Base-by-base conservation (phyloP, 805 yeast genomes). In the Candida ponderosae region DNA sequence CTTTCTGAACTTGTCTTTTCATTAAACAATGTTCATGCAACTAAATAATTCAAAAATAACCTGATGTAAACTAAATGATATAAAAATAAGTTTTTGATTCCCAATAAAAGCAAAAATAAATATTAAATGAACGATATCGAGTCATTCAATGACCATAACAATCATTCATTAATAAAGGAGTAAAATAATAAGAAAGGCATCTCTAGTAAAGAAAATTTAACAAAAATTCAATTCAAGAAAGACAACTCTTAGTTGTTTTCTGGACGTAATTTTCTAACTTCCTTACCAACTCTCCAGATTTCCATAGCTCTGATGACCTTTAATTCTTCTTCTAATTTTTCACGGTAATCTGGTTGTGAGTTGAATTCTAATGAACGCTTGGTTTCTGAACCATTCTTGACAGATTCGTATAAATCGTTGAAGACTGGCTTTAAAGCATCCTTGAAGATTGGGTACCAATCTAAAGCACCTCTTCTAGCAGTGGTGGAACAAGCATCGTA, bases 401-500 rank as follows among this genome's bases (percentile, higher is more conserved):
- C 96, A 45, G 95, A 79, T 66, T 81, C 87, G 79, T 93, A 93
- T 61, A 93, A 79, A 63, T 93, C 95, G 70, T 84, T 78, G 79
- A 93, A 93, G 43, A 93, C 97, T 60, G 98, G 97, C 78, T 93
- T 93, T 72, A 93, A 79, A 62, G 97, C 96, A 56, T 86, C 90
- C 80, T 89, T 89, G 88, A 93, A 93, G 70, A 83, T 74, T 70
- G 97, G 97, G 78, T 93, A 90, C 98, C 98, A 93, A 77, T 93
- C 98, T 59, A 93, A 79, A 65, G 98, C 98, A 79, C 98, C 98
- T 76, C 98, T 87, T 80, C 97, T 88, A 60, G 98, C 98, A 54
- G 98, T 93, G 63, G 98, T 93, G 54, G 98, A 93, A 74, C 98
- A 93, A 59, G 98, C 98, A 65, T 93, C 97, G 81, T 93, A 93